Evolutionary conservation across 257 asterid species (phyloP), one percentile per base, ranked within the genome.

Genomic region (Leptodermis oblonga): DNA sequence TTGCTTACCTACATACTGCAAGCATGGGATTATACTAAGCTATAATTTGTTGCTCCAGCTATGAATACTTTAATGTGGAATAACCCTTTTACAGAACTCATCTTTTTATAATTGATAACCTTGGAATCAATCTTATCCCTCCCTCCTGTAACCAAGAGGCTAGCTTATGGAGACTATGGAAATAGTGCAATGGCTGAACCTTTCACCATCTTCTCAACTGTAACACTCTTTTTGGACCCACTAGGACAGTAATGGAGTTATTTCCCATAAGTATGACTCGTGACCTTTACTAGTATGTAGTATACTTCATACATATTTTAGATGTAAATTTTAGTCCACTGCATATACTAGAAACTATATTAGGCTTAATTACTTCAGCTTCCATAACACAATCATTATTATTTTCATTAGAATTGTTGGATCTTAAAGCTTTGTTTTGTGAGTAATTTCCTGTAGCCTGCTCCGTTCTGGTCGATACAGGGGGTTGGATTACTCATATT

Each of bases 151-250:
- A 72, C 88, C 45, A 87, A 87, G 87, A 87, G 87, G 74, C 82
- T 92, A 26, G 94, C 98, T 55, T 88, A 95, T 71, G 98, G 96
- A 72, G 98, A 90, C 70, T 88, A 92, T 61, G 98, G 96, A 34
- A 88, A 85, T 7, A 96, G 96, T 12, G 95, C 97, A 54, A 88
- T 90, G 97, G 98, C 98, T 25, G 98, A 92, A 80, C 90, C 92
- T 65, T 84, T 89, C 37, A 80, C 83, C 31, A 92, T 92, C 79
- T 85, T 62, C 79, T 75, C 85, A 49, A 85, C 97, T 25, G 81
- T 90, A 63, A 77, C 97, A 73, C 81, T 88, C 71, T 82, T 80
- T 13, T 30, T 52, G 59, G 59, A 52, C n/a, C 7, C 58, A 22
- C 28, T 25, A 17, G 75, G 73, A 67, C 81, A 80, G 55, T 66